Conservation (phyloP, 2,329 filamentous ascomycete species). For the Fusarium xyrophilum region DNA sequence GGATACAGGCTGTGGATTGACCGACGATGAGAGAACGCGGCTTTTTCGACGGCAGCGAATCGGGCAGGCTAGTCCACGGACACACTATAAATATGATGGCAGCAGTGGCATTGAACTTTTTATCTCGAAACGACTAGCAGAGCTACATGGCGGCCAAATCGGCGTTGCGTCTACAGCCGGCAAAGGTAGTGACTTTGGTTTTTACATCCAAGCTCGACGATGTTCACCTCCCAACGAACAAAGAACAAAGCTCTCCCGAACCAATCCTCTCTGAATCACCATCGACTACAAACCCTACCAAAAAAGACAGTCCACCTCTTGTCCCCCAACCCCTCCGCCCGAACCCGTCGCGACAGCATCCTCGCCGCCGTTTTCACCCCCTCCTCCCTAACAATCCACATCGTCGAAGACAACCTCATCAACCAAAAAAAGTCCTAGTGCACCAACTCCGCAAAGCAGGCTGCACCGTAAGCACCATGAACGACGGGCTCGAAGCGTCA, state of each 20-base stretch:
- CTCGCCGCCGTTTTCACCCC: neutral
- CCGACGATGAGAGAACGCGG: slow-evolving; percentile 66
- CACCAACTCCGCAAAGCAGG: slow-evolving; percentile 67
- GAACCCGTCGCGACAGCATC: neutral
- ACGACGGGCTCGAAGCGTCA: slow-evolving; percentile 67
- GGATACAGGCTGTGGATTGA: slow-evolving; percentile 71
- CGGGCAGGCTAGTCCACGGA: slow-evolving; percentile 63
- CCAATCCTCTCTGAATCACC: neutral
- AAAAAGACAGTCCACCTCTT: neutral
- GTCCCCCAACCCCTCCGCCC: neutral
- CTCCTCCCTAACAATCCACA: slow-evolving; percentile 58
- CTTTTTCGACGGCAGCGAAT: slow-evolving; percentile 74
- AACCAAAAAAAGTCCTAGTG: slow-evolving; percentile 72
- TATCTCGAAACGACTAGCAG: slow-evolving; percentile 68
- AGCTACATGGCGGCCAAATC: slow-evolving; percentile 70
- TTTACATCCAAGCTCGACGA: slow-evolving; percentile 65
- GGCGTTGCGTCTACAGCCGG: slow-evolving; percentile 66
- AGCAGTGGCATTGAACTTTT: slow-evolving; percentile 69
- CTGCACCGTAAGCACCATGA: slow-evolving; percentile 64
- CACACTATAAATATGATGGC: slow-evolving; percentile 67
- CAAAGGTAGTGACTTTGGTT: slow-evolving; percentile 66
- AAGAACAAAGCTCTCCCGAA: slow-evolving; percentile 14
- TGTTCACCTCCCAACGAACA: slow-evolving; percentile 41
- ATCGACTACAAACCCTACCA: neutral
- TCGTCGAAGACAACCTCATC: slow-evolving; percentile 72